These are phyloP conservation scores for Balakata baccata DNA, from an alignment of 345 rosid species.

Conservation along the genomic window DNA sequence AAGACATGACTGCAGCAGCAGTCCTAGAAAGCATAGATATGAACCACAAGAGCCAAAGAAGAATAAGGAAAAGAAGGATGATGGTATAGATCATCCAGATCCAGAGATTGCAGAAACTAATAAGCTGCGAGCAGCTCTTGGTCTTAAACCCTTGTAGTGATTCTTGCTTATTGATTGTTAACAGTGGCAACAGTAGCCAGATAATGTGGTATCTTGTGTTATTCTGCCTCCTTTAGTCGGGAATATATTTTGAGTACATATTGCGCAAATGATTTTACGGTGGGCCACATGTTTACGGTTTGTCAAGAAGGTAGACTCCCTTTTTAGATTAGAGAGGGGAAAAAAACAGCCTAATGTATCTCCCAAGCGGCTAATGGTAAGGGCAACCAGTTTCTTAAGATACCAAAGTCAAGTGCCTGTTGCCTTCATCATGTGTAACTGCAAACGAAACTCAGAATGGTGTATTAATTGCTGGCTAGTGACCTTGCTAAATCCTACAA, in stretches of 20 bases:
- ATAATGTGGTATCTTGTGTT: background rate
- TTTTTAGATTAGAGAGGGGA: too few relatives aligned
- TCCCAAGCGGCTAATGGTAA: too few relatives aligned
- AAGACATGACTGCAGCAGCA: conserved; percentile 52
- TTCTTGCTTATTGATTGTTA: background rate
- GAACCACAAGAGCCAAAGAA: conserved; percentile 65
- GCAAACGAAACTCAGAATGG: too few relatives aligned
- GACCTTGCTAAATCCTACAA: too few relatives aligned
- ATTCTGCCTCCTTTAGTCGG: background rate
- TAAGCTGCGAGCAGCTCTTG: conserved; percentile 67
- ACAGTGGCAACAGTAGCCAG: background rate
- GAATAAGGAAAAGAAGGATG: conserved; percentile 69
- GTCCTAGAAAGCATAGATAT: conserved; percentile 49
- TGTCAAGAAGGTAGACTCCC: too few relatives aligned
- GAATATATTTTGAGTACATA: background rate
- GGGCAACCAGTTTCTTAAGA: too few relatives aligned
- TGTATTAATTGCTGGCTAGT: too few relatives aligned
- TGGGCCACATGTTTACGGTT: background rate
- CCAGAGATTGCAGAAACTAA: conserved; percentile 94
- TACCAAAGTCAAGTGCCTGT: too few relatives aligned
- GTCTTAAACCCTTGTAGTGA: conserved; percentile 61
- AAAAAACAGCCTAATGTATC: too few relatives aligned
- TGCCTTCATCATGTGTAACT: too few relatives aligned
- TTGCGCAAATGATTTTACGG: background rate
- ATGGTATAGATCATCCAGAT: conserved; percentile 81